Evolutionary conservation across 2,329 filamentous ascomycete species (phyloP), one percentile per base, ranked within the genome.

Genomic region (Aspergillus awamori): DNA sequence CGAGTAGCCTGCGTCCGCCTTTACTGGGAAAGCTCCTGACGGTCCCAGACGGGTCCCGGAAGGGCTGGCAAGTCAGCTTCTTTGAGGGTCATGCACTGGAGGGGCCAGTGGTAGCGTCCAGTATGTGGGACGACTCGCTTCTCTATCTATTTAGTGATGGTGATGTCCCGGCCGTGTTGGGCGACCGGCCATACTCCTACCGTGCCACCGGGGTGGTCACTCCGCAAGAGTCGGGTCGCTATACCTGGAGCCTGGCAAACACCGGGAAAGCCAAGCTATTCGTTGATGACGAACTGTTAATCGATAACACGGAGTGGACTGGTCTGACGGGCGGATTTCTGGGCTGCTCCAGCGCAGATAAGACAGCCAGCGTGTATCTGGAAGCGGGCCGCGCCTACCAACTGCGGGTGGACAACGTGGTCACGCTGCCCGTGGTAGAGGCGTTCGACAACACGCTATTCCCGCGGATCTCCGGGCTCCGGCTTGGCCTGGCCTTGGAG

Each of bases 241-340:
- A 61, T 53, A 47, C 26, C 8, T 61, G 38, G 24, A 53, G 59
- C 10, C n/a, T 61, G 11, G 30, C 59, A 1, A 61, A 55, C 39
- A 57, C 54, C 1, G 54, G 54, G 5, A 48, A 49, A 10, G 54
- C 54, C 4, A 30, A 30, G 28, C 28, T 30, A 8, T 30, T 30
- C 10, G 8, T 30, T 30, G 4, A 30, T 30, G 28, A 48, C 8
- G 43, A 49, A 22, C 4, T 57, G n/a, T 8, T 57, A 2, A 49
- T 57, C 33, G 54, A 57, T 17, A 57, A 57, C 22, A 28, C 10
- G 6, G 28, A 57, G n/a, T 57, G 54, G 54, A n/a, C 15, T 3
- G 26, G 20, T 3, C 8, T 48, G 5, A 57, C 54, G 2, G 54
- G n/a, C 17, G 43, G 54, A 10, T 57, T 49, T 28, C 28, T 57